phyloP scores from a whole-genome alignment of 2,329 filamentous ascomycete species.

The Didymella segeticola region DNA sequence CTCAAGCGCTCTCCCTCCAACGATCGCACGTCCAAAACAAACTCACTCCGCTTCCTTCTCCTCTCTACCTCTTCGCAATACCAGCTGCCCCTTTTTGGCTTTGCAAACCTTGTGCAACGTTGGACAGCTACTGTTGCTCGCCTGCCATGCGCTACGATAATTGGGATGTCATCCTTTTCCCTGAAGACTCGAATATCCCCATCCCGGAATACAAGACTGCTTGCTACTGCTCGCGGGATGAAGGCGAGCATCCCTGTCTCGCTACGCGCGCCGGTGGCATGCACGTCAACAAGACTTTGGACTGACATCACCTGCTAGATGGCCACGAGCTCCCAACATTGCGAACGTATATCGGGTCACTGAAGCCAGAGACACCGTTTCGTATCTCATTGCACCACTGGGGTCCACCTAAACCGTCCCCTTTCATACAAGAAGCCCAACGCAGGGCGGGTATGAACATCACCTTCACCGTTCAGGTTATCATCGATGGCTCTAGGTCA shows the following conservation, averaged over 20 bases:
- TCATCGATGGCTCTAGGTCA: conserved; percentile 37
- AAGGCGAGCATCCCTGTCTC: conserved; percentile 29
- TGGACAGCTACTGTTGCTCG: conserved; percentile 22
- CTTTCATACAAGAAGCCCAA: conserved; percentile 33
- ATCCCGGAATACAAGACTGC: conserved; percentile 82
- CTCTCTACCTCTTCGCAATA: conserved; percentile 6
- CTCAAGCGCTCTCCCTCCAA: background rate
- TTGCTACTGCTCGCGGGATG: conserved; percentile 70
- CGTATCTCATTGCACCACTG: conserved; percentile 48
- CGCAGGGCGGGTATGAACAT: conserved; percentile 34
- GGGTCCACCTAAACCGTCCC: conserved; percentile 33
- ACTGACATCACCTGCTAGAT: conserved; percentile 25
- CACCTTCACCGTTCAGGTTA: conserved; percentile 38
- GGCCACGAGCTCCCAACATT: conserved; percentile 38
- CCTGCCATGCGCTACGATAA: conserved; percentile 79
- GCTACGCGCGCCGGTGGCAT: background rate
- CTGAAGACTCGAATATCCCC: conserved; percentile 69
- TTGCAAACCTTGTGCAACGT: conserved; percentile 18
- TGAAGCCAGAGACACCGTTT: conserved; percentile 38
- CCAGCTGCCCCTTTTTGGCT: conserved; percentile 25
- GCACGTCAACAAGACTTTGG: background rate
- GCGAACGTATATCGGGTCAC: conserved; percentile 39
- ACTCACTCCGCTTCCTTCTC: conserved; percentile 8
- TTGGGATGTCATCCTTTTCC: conserved; percentile 87
- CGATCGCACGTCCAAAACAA: background rate